Base-by-base conservation (phyloP, 164 flowering plant species). In the Cinnamomum micranthum region DNA sequence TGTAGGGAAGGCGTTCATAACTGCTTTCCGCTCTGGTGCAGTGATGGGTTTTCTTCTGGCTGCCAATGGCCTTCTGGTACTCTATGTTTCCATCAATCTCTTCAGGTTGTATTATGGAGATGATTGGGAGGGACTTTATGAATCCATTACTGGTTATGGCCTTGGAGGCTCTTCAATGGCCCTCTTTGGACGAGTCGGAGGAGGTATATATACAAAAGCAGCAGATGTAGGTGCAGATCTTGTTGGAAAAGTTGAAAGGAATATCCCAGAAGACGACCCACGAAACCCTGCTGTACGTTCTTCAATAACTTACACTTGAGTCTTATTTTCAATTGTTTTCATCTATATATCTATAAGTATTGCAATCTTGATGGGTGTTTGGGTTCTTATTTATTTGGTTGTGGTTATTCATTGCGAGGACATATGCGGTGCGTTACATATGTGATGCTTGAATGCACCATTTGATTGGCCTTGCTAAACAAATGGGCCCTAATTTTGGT, bases 121-220 rank as follows among this genome's bases (percentile, higher is more conserved):
- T 73, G 79, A 77, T 25, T 77, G 76, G 79, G 79, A 77, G 51
- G 79, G 79, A 2, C 79, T 77, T 27, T 77, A 28, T 69, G 79
- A 77, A 31, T 52, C 79, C 20, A 77, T 77, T 28, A 77, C 79
- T 68, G 79, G 79, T 24, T 76, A 76, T 63, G 78, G 78, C n/a
- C 78, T 76, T 64, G 74, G 78, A 11, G 78, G 78, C 19, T 76
- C 79, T 41, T 77, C 79, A 24, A 77, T 77, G 78, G 79, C 79
- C 23, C 76, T 77, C n/a, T 77, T 77, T 69, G 79, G 79, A 28
- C 62, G 79, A 77, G 79, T 77, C 24, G 79, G 79, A 0, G 76
- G 76, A 24, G 75, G 75, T 17, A 72, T 77, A 52, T 76, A 76
- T 25, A 76, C 78, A 19, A 76, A 76, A 71, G 78, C 78, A n/a